phyloP scores from a whole-genome alignment of 1,284 basidiomycete species.

The Tremellales sp. region DNA sequence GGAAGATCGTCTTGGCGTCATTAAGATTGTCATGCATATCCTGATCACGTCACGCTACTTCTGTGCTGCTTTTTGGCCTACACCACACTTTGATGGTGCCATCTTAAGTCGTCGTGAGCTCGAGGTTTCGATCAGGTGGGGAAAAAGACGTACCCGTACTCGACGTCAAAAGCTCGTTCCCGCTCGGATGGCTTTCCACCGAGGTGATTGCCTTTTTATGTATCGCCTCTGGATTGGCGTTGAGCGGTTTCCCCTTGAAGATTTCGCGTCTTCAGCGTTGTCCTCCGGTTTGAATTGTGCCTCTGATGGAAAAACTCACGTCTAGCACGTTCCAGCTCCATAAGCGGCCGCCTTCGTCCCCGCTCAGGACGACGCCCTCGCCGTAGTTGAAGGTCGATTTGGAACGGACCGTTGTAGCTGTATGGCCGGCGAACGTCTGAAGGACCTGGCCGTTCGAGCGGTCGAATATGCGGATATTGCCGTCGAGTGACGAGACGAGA shows the following conservation, averaged over 20 bases:
- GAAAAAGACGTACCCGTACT: slow-evolving; percentile 58
- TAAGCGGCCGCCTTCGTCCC: slow-evolving; percentile 82
- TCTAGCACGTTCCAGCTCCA: slow-evolving; percentile 92
- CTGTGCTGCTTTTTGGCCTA: not conserved
- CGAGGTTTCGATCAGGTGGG: not conserved
- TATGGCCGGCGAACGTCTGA: slow-evolving; percentile 77
- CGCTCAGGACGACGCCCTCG: slow-evolving; percentile 76
- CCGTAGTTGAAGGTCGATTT: slow-evolving; percentile 76
- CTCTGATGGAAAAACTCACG: slow-evolving; percentile 53
- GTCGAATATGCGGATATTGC: slow-evolving; percentile 81
- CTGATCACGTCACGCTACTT: not conserved
- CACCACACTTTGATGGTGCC: slow-evolving; percentile 77
- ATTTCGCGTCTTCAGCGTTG: slow-evolving; percentile 5
- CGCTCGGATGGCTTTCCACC: slow-evolving; percentile 82
- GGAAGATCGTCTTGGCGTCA: no score
- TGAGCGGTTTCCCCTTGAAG: slow-evolving; percentile 61
- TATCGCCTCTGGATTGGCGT: slow-evolving; percentile 63
- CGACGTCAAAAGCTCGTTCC: slow-evolving; percentile 76
- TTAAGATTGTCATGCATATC: no score
- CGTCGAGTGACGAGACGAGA: slow-evolving; percentile 78
- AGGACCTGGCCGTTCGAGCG: slow-evolving; percentile 73
- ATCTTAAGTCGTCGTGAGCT: slow-evolving; percentile 44
- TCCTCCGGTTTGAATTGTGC: not conserved
- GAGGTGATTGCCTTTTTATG: slow-evolving; percentile 84
- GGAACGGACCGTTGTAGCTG: slow-evolving; percentile 58